Base-by-base conservation (phyloP, 495 filamentous ascomycete species). In the Pseudevernia furfuracea region DNA sequence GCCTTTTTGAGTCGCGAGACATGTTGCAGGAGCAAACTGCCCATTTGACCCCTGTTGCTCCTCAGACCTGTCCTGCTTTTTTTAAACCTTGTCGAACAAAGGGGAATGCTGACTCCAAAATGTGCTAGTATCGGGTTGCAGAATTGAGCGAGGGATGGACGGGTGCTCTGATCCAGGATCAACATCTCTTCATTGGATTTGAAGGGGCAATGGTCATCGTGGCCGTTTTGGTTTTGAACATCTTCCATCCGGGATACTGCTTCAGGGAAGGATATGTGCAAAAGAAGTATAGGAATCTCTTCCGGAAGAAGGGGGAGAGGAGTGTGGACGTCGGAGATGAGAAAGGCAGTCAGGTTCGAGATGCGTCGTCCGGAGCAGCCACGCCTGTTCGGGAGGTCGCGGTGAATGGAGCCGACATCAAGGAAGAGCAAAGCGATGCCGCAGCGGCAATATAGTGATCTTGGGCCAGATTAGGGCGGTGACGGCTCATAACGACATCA, bases 111-210 rank as follows among this genome's bases (percentile, higher is more conserved):
- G n/a, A n/a, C n/a, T n/a, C n/a, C n/a, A n/a, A n/a, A n/a, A n/a
- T n/a, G n/a, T n/a, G n/a, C n/a, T n/a, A n/a, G n/a, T 79, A 74
- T 64, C 73, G 77, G 10, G 69, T 70, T 53, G 72, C 70, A 10
- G 76, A 78, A 65, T 66, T 80, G 4, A 66, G 66, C 7, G 68
- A 66, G 17, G 78, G 78, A 3, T 79, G 76, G 59, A 36, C 69
- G 17, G 69, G 76, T 3, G 43, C 58, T 12, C 52, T 77, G 23
- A 73, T 71, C 58, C 70, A 73, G 58, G 65, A 75, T 21, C 61
- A 79, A 49, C 64, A 70, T 38, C 65, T 62, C 0, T 73, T 71
- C 58, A 75, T 77, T 66, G 66, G 74, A 25, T 69, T 77, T 23
- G 72, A 78, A 38, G 69, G 70, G 10, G 67, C 68, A 41, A 74